phyloP scores from a whole-genome alignment of 129 eudicot genomes.

The Heracleum sosnowskyi region DNA sequence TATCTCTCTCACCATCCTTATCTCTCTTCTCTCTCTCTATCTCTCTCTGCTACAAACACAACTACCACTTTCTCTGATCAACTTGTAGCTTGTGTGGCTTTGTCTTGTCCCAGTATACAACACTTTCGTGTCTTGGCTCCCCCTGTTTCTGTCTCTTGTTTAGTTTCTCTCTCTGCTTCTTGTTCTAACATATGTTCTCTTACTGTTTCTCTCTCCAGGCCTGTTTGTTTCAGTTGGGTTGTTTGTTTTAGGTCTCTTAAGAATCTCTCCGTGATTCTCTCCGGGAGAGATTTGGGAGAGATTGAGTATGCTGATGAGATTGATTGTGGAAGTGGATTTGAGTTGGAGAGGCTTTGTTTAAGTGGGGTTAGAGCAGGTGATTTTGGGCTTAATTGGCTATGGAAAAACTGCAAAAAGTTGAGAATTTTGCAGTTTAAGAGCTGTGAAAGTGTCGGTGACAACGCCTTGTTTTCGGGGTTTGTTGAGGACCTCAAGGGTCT shows the following conservation, averaged over 20 bases:
- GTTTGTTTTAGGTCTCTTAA: conserved; percentile 15
- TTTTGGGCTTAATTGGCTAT: conserved; percentile 34
- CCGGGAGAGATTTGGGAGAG: conserved; percentile 1
- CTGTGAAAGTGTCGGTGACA: conserved; percentile 59
- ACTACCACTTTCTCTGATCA: conserved; percentile 21
- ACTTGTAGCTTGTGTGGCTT: conserved; percentile 24
- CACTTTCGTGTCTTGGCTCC: conserved; percentile 19
- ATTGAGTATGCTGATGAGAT: not conserved
- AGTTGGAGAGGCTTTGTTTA: conserved; percentile 33
- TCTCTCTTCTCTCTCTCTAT: conserved; percentile 37
- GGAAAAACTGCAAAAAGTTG: conserved; percentile 49
- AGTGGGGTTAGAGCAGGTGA: conserved; percentile 45
- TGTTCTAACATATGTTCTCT: conserved; percentile 24
- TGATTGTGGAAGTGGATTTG: conserved; percentile 13
- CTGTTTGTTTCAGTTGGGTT: conserved; percentile 29
- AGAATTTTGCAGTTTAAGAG: conserved; percentile 36
- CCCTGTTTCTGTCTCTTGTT: conserved; percentile 22
- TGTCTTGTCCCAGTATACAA: conserved; percentile 29
- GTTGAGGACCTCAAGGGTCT: conserved; percentile 16
- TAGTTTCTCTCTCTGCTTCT: conserved; percentile 24
- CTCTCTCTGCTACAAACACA: conserved; percentile 15
- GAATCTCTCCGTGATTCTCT: conserved; percentile 10
- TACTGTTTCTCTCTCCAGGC: conserved; percentile 27
- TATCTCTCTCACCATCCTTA: conserved; percentile 38
- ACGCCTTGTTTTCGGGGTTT: conserved; percentile 27